Evolutionary conservation across 805 yeast genomes (phyloP), one percentile per base, ranked within the genome.

Genomic region (Ogataea populi-albae): DNA sequence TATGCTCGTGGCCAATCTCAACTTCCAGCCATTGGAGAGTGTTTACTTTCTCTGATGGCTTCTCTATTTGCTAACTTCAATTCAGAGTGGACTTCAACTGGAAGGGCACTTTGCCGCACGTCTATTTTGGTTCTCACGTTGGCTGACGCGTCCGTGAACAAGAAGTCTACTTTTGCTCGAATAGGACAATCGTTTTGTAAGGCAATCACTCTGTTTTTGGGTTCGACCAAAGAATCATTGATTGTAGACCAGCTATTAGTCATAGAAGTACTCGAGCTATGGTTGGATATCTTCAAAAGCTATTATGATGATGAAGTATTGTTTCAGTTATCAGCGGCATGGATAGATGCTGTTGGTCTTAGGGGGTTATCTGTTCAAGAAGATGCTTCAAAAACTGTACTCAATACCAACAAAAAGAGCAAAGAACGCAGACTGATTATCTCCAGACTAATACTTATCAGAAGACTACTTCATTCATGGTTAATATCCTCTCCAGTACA

Each of bases 71-170:
- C 63, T 9, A 65, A 67, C 23, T 79, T 78, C 11, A 67, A 65
- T 26, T 57, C 66, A 3, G 74, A 68, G 31, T 81, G 88, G 87
- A 76, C 66, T 53, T 68, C 77, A 23, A 65, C 75, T 30, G 79
- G 85, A 4, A 67, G 86, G 51, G 75, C 85, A 0, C 59, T 79
- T 26, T 80, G 86, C 47, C 71, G 88, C 33, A 67, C 76, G 7
- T 67, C 77, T 14, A 67, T 77, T 4, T 61, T 77, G 30, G 49
- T 82, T 26, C 52, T 81, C 34, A 70, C 69, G 40, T 38, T 73
- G 5, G 58, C 75, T 2, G 52, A 60, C 3, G 32, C 25, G 5
- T 43, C 48, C 17, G 34, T 40, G 3, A 23, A 20, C 2, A 37
- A 46, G 23, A 9, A 20, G 1, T n/a, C 23, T 3, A 23, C 32